Conservation (phyloP, 1,139 yeast species). For the Saccharomyces hybrid region DNA sequence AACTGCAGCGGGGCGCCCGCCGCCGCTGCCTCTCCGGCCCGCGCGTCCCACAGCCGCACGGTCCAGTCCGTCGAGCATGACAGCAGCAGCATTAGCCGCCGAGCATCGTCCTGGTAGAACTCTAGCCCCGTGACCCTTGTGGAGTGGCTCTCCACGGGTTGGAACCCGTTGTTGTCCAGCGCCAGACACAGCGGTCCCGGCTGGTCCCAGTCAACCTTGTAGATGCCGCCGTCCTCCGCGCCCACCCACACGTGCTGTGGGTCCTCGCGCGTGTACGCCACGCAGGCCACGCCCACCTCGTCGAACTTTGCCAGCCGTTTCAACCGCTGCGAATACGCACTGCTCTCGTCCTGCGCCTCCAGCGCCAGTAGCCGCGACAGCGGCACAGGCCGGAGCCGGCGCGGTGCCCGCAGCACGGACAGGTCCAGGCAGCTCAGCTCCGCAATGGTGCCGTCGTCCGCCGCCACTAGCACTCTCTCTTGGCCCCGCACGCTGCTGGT, state of each 20-base stretch:
- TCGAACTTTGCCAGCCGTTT: conserved; percentile 14
- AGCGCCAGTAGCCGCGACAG: not conserved
- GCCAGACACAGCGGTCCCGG: conserved; percentile 8
- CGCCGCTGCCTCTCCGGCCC: not conserved
- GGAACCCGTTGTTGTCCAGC: conserved; percentile 18
- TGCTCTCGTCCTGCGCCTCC: not conserved
- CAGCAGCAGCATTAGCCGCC: conserved; percentile 7
- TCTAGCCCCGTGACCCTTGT: conserved; percentile 10
- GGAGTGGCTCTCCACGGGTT: conserved; percentile 13
- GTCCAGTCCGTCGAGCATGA: conserved; percentile 24
- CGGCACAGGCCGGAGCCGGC: not conserved
- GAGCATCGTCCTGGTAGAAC: conserved; percentile 6
- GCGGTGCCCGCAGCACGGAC: not conserved
- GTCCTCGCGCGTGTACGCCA: conserved; percentile 18
- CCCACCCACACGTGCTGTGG: conserved; percentile 20
- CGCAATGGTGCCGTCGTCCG: not conserved
- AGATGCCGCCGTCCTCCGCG: conserved; percentile 27
- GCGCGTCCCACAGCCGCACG: conserved; percentile 22
- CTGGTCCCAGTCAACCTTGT: conserved; percentile 14
- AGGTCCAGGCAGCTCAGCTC: not conserved
- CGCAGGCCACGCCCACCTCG: conserved; percentile 16
- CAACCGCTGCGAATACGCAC: conserved; percentile 12
- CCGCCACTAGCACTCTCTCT: not conserved
- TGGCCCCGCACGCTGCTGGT: not conserved
- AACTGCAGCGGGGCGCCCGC: not conserved